Conservation (phyloP, 1,284 basidiomycete species). For the Boletellus deceptivus region DNA sequence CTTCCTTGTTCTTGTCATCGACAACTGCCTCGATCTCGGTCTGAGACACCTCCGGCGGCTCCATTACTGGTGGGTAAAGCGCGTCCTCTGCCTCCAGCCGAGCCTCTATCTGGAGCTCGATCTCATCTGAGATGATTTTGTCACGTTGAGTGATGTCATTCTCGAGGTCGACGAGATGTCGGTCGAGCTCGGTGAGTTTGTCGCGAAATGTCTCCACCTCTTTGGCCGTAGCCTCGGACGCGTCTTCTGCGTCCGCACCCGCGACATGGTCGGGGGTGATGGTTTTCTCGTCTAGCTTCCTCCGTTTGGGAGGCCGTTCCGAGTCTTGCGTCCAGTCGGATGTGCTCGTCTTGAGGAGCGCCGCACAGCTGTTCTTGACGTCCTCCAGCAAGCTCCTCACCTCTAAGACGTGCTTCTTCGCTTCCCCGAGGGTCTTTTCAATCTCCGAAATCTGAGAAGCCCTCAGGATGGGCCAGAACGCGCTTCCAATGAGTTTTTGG, state of each 20-base stretch:
- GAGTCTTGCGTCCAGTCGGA: constrained; percentile 16
- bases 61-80: constrained; percentile 20
- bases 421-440: constrained; percentile 22
- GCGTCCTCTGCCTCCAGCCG: constrained; percentile 34
- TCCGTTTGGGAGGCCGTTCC: constrained; percentile 39
- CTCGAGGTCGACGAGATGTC: constrained; percentile 39
- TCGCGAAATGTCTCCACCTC: constrained; percentile 41
- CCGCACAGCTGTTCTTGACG: constrained; percentile 21
- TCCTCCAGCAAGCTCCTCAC: constrained; percentile 25
- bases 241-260: constrained; percentile 12
- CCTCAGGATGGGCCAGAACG: constrained; percentile 31
- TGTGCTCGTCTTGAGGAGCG: constrained; percentile 22
- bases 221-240: constrained; percentile 12
- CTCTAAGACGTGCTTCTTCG: constrained; percentile 30
- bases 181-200: constrained; percentile 39
- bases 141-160: constrained; percentile 45
- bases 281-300: constrained; percentile 30
- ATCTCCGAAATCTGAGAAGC: constrained; percentile 27
- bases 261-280: constrained; percentile 2
- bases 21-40: constrained; percentile 26
- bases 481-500: constrained; percentile 25
- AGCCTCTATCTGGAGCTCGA: constrained; percentile 39
- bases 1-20: constrained; percentile 17
- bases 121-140: constrained; percentile 34
- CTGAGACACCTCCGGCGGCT: constrained; percentile 13